Conservation (phyloP, 768 basidiomycete species). For the Boletus rubescentipes region DNA sequence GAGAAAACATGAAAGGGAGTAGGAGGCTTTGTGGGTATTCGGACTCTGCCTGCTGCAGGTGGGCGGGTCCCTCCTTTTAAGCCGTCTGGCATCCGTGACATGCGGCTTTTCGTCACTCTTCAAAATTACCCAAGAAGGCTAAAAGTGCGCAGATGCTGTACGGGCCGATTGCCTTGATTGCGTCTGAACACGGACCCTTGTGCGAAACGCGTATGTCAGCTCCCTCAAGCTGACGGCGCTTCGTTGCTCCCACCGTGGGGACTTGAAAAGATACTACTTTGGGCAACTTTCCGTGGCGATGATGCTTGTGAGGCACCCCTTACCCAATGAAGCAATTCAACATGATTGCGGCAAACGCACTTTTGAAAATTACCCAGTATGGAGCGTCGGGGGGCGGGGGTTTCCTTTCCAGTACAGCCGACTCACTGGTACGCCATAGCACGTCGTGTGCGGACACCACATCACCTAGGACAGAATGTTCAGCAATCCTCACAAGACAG, state of each 20-base stretch:
- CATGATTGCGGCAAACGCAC: conserved; percentile 19
- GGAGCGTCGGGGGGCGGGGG: neutral
- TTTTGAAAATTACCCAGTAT: conserved; percentile 22
- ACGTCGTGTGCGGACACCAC: neutral
- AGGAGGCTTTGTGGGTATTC: neutral
- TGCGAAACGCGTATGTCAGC: conserved; percentile 34
- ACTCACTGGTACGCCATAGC: neutral
- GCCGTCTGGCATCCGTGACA: conserved; percentile 10
- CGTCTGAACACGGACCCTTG: conserved; percentile 20
- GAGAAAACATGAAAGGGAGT: conserved; percentile 2
- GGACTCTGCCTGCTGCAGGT: conserved; percentile 8
- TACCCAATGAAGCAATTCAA: conserved; percentile 20
- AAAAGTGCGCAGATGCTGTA: conserved; percentile 22
- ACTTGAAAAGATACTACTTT: conserved; percentile 17
- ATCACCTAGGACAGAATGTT: neutral
- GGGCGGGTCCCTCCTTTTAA: conserved; percentile 30
- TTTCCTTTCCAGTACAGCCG: conserved; percentile 3
- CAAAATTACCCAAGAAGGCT: conserved; percentile 29
- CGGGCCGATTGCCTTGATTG: conserved; percentile 24
- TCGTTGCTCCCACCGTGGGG: neutral
- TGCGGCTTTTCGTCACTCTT: conserved; percentile 15
- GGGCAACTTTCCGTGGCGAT: conserved; percentile 26
- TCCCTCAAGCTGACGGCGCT: conserved; percentile 13
- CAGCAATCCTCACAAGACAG: neutral
- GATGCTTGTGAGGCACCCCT: conserved; percentile 4